phyloP scores from a whole-genome alignment of 78 protist genomes.

The Dictyostelium capitatum region DNA sequence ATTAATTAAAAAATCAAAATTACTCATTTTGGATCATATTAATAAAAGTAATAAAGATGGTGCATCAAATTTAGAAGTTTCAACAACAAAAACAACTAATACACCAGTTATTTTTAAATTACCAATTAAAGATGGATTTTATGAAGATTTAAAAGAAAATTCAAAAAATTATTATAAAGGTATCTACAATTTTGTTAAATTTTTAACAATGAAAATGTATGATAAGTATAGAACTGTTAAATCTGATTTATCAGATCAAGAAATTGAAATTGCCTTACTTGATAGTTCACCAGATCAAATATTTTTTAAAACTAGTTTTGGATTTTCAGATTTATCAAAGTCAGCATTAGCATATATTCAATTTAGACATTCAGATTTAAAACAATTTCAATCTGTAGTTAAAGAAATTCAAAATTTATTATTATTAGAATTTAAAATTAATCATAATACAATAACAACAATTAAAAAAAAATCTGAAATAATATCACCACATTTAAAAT shows the following conservation, averaged over 20 bases:
- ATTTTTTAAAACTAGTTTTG: background rate
- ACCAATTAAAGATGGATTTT: background rate
- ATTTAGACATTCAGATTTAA: conserved; percentile 7
- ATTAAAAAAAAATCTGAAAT: background rate
- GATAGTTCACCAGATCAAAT: conserved; percentile 21
- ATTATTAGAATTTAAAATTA: background rate
- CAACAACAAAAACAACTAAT: no score
- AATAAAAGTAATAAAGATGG: background rate
- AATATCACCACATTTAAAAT: background rate
- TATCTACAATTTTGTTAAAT: background rate
- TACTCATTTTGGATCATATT: background rate
- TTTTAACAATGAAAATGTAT: background rate
- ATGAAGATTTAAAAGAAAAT: background rate
- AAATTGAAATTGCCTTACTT: background rate
- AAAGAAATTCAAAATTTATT: background rate
- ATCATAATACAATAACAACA: background rate
- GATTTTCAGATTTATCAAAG: background rate
- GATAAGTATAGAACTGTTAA: background rate
- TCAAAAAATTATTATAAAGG: background rate
- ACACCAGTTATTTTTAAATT: background rate
- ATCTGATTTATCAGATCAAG: background rate
- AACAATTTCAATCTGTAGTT: background rate
- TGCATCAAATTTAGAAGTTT: background rate
- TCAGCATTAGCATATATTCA: background rate
- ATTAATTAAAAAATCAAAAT: background rate